Percentiles rank a stretch among this genome's conserved stretches.
These are phyloP conservation scores for Trichocomaceae sp. DNA, from an alignment of 2,329 filamentous ascomycete genomes.

Conservation along the genomic window DNA sequence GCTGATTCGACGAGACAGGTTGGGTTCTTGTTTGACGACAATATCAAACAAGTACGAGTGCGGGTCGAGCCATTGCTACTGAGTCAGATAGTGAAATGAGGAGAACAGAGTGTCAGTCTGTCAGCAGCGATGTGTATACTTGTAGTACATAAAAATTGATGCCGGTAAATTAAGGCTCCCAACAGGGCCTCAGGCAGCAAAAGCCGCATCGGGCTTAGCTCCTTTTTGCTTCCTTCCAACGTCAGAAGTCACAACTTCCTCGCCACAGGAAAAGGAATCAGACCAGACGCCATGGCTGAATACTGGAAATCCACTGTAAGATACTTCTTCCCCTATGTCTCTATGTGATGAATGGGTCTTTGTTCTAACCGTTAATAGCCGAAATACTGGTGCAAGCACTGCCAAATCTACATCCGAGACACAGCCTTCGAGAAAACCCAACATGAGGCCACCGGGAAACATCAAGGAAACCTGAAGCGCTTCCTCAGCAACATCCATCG, in stretches of 20 bases:
- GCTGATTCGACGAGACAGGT: slow-evolving; percentile 72
- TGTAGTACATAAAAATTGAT: too few relatives aligned
- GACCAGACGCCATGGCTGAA: slow-evolving; percentile 66
- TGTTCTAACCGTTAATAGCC: slow-evolving; percentile 45
- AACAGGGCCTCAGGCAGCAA: too few relatives aligned
- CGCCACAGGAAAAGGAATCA: not conserved
- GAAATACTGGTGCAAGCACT: slow-evolving; percentile 98
- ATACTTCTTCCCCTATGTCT: not conserved
- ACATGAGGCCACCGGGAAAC: slow-evolving; percentile 78
- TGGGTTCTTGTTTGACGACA: slow-evolving; percentile 65
- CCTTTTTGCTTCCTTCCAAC: slow-evolving; percentile 1
- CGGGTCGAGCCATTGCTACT: slow-evolving; percentile 53
- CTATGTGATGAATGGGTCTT: not conserved
- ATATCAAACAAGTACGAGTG: slow-evolving; percentile 63
- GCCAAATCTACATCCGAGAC: slow-evolving; percentile 81
- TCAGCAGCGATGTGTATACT: too few relatives aligned
- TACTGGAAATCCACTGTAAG: slow-evolving; percentile 91
- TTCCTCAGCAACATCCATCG: slow-evolving; percentile 85
- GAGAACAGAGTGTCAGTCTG: not conserved
- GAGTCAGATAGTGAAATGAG: not conserved
- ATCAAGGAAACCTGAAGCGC: slow-evolving; percentile 80
- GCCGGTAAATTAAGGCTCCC: slow-evolving; percentile 5
- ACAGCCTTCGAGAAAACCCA: slow-evolving; percentile 83
- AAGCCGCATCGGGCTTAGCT: slow-evolving; percentile 1
- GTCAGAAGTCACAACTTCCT: not conserved